These are phyloP conservation scores for Camellia oleifera DNA, from an alignment of 179 eudicot species.

Conservation along the genomic window DNA sequence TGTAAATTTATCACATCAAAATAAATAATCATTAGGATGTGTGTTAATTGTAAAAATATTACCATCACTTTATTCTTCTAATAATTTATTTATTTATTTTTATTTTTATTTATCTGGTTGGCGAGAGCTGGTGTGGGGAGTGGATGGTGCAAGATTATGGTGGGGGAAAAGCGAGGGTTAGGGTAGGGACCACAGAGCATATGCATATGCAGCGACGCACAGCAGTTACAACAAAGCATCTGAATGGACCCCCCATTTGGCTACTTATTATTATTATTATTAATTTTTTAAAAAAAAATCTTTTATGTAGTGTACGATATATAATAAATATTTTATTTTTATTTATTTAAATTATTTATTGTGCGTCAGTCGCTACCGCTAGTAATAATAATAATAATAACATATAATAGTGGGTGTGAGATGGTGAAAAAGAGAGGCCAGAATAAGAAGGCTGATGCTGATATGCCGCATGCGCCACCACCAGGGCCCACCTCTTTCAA, in stretches of 20 bases:
- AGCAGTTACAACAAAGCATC: neutral
- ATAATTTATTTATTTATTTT: neutral
- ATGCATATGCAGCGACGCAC: constrained; percentile 10
- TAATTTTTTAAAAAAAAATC: too few relatives aligned
- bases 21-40: too few relatives aligned
- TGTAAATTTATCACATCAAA: too few relatives aligned
- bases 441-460: neutral
- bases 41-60: too few relatives aligned
- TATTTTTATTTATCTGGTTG: neutral
- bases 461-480: neutral
- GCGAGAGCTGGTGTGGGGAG: too few relatives aligned
- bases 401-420: too few relatives aligned
- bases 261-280: neutral
- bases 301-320: neutral
- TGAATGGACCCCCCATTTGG: neutral
- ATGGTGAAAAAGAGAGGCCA: neutral
- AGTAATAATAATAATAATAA: too few relatives aligned
- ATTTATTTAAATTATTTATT: too few relatives aligned
- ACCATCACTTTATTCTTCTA: too few relatives aligned
- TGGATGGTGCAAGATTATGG: neutral
- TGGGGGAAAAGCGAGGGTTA: neutral
- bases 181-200: neutral
- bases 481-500: neutral
- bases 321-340: too few relatives aligned
- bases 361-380: too few relatives aligned